Base-by-base conservation (phyloP, 495 filamentous ascomycete genomes). In the Oidiodendron maius region DNA sequence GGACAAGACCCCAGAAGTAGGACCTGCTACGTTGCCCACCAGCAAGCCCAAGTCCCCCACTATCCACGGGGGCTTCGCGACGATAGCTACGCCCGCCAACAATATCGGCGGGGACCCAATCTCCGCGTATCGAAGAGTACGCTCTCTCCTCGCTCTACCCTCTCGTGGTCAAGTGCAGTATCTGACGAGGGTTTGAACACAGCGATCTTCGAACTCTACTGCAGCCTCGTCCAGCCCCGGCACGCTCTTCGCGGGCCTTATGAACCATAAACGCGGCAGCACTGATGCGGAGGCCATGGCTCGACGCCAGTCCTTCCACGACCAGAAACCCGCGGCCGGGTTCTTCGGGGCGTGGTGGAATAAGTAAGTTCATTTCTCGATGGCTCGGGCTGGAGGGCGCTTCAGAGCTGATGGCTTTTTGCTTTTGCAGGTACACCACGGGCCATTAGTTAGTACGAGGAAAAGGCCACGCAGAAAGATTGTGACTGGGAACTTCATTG, bases 271-370 rank as follows among this genome's bases (percentile, higher is more conserved):
- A 55, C 67, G 77, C 2, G 70, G 69, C 39, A 65, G 65, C 0
- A 5, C 26, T 5, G 74, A 79, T 52, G 54, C 65, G 0, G 50
- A 48, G 3, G 59, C 67, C 38, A 56, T 63, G 4, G 60, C 62
- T 8, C 64, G 76, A 12, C 62, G 72, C 28, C 62, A 66, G 13
- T 74, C 70, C 53, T 79, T 68, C 54, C 67, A 64, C 34, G 77
- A 80, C 9, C 45, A 45, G 53, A 74, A 78, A 63, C 62, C 63
- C 9, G 51, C 58, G 22, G 63, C 70, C 0, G 75, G 74, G 0
- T 60, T 71, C 37, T 67, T 80, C 40, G 69, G 71, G 2, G 71
- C 68, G 53, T 64, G 70, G 71, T 81, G 77, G 77, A 61, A 78
- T 48, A 75, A 66, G 47, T 80, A 73, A 12, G 52, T 44, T 40